phyloP scores from a whole-genome alignment of 2,329 filamentous ascomycete genomes.

The Byssothecium circinans region DNA sequence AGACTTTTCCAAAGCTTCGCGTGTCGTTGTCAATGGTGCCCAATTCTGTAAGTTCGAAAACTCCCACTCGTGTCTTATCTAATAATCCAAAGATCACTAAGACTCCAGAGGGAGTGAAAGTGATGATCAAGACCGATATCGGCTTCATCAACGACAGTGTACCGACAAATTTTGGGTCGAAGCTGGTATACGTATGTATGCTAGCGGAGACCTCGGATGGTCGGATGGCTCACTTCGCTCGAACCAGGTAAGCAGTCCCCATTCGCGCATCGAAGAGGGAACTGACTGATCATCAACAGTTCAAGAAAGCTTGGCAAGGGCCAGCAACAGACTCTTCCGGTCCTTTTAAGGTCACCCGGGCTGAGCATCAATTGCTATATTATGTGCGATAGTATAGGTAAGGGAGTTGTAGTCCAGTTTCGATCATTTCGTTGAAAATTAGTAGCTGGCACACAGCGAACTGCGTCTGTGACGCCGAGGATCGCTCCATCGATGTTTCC shows the following conservation, averaged over 20 bases:
- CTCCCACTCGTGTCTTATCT: not conserved
- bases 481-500: conserved; percentile 53
- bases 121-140: conserved; percentile 67
- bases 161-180: conserved; percentile 64
- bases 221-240: conserved; percentile 67
- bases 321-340: conserved; percentile 62
- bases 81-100: conserved; percentile 20
- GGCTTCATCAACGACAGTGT: conserved; percentile 70
- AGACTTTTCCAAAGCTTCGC: conserved; percentile 70
- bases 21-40: conserved; percentile 56
- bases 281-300: conserved; percentile 51
- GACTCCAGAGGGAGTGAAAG: conserved; percentile 49
- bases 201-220: conserved; percentile 73
- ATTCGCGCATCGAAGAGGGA: not conserved
- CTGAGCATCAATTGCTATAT: conserved; percentile 68
- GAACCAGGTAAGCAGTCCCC: conserved; percentile 52
- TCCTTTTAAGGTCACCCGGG: conserved; percentile 56
- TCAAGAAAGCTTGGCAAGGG: conserved; percentile 65
- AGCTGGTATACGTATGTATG: conserved; percentile 70
- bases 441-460: conserved; percentile 59
- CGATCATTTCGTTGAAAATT: conserved; percentile 8
- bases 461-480: conserved; percentile 55
- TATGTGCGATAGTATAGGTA: conserved; percentile 83
- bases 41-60: conserved; percentile 46
- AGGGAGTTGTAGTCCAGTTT: conserved; percentile 6